Base-by-base conservation (phyloP, 495 filamentous ascomycete genomes). In the Aspergillus taichungensis region DNA sequence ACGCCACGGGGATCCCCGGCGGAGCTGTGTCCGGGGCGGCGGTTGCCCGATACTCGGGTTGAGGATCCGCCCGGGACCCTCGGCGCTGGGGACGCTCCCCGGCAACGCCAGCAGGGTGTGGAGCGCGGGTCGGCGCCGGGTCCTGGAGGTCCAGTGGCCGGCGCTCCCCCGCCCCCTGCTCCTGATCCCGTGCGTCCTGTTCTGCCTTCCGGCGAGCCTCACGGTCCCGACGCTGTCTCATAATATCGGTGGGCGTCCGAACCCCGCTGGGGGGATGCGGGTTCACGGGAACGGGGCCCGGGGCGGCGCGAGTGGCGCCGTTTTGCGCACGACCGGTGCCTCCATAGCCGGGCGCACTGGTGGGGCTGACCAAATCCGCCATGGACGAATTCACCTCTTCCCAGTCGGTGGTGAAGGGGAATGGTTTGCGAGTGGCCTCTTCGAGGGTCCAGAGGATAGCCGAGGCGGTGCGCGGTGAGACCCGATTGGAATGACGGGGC, bases 331-430 rank as follows among this genome's bases (percentile, higher is more conserved):
- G 72, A 39, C 62, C 61, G 52, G 67, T 73, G 44, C 64, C 54
- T 37, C 54, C 59, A 42, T 63, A 50, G 31, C 61, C 66, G 40
- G 61, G 43, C 40, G 61, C 52, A 55, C 63, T 63, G 59, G 68
- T 64, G 47, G 77, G 76, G 55, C 74, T 74, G 59, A 77, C 71
- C 56, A 94, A 70, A 65, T 94, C 85, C 53, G 92, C 83, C 92
- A 98, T 97, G 51, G 82, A 78, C 55, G 91, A 89, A 83, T 89
- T 88, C 74, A 91, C 82, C 73, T 98, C 92, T 43, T 83, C 77
- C 35, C 78, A 73, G 60, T 94, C 89, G 11, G 87, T 75, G 4
- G 89, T 89, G 66, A 98, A 92, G 8, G 79, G 74, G 46, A 88
- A 76, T 1, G 92, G 91, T 33, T 80, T 78, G 40, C 90, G 83